A percentile compares a stretch with the other conserved stretches of the same genome.
phyloP scores from a whole-genome alignment of 345 rosid species.

The Eucalyptus curtisii region DNA sequence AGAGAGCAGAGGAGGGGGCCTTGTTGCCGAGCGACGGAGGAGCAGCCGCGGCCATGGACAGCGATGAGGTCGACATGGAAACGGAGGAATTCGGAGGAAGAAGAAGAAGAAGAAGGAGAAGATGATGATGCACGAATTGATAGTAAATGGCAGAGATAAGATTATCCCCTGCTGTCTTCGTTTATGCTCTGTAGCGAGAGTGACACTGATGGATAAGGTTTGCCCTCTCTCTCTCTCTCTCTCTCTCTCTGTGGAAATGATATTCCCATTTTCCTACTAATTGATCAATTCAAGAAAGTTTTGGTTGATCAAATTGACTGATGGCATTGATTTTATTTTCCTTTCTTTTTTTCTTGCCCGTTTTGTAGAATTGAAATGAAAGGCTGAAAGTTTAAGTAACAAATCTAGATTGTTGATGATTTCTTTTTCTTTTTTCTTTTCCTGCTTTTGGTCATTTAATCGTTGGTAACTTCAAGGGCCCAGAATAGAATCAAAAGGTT shows the following conservation, averaged over 20 bases:
- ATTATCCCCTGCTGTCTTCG: not conserved
- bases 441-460: too few species aligned
- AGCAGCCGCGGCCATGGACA: constrained; percentile 18
- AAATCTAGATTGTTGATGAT: not conserved
- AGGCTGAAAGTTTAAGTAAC: too few species aligned
- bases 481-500: not conserved
- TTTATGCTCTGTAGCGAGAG: not conserved
- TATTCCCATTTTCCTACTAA: too few species aligned
- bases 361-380: too few species aligned
- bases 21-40: constrained; percentile 5
- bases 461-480: not conserved
- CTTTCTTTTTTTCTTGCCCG: too few species aligned
- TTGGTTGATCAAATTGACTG: too few species aligned
- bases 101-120: not conserved
- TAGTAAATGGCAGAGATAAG: not conserved
- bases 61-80: constrained; percentile 16
- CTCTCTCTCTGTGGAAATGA: too few species aligned
- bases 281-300: too few species aligned
- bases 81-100: not conserved
- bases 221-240: not conserved
- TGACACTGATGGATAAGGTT: not conserved
- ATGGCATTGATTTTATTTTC: too few species aligned
- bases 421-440: not conserved
- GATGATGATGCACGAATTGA: not conserved
- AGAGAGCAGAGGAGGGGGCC: constrained; percentile 4